Base-by-base conservation (phyloP, 2,329 filamentous ascomycete genomes). In the Albophoma yamanashiensis region DNA sequence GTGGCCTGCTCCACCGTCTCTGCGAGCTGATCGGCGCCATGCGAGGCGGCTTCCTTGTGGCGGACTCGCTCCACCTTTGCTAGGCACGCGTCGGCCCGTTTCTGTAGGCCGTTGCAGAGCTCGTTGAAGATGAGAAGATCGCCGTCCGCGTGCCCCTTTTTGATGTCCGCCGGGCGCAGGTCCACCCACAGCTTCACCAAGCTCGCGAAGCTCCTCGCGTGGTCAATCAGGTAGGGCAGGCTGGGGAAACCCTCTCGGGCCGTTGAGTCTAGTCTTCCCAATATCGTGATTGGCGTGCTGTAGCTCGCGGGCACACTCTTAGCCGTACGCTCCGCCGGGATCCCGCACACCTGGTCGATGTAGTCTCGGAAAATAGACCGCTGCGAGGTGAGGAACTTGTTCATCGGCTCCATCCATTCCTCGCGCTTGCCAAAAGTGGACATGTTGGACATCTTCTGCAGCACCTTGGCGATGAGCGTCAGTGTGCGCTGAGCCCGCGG, bases 381-480 rank as follows among this genome's bases (percentile, higher is more conserved):
- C 68, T 96, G 88, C 1, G 84, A 79, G 11, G 80, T 82, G 43
- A 97, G 77, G 67, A 97, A 97, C 52, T 83, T 84, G 70, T 97
- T 97, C 93, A 97, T 97, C 0, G 92, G 92, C 75, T 96, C 92
- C 92, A 97, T 97, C 91, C 92, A 97, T n/a, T 89, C 86, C 73
- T 97, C 93, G 71, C 96, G 96, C 69, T 89, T 92, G 47, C 93
- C 93, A 70, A 97, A 97, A 0, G 86, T 91, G 2, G 91, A 90
- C 74, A 97, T 82, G 71, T 97, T 97, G 22, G 92, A 91, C 61
- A 97, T 80, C 20, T 91, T 92, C 74, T 97, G 92, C 11, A 97
- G 78, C 1, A 89, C 91, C 74, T 97, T 97, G 31, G 93, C 91
- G 62, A 97, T 92, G 57, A 97, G 81, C 0, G 93, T 97, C 58